phyloP scores from a whole-genome alignment of 2,329 filamentous ascomycete species.

The Pezicula carpinea region DNA sequence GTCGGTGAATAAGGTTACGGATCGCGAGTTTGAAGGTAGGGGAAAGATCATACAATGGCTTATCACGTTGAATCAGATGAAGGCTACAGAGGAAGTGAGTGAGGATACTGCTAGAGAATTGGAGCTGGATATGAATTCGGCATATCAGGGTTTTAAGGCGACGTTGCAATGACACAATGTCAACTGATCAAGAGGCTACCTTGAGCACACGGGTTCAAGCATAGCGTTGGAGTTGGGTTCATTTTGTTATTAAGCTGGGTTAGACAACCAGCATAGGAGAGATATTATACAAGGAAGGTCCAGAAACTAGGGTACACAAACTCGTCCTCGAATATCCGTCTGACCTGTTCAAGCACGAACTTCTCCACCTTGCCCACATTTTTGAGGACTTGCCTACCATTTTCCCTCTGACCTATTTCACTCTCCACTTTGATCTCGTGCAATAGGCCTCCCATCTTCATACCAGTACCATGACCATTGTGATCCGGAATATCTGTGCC shows the following conservation, averaged over 20 bases:
- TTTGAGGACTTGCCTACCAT: constrained; percentile 90
- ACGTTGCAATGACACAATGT: constrained; percentile 22
- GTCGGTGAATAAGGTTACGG: constrained; percentile 94
- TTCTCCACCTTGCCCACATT: constrained; percentile 98
- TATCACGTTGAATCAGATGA: constrained; percentile 97
- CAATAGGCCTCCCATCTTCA: constrained; percentile 67
- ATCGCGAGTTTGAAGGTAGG: constrained; percentile 88
- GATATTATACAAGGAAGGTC: constrained; percentile 77
- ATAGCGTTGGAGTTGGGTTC: constrained; percentile 17
- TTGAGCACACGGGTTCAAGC: constrained; percentile 3
- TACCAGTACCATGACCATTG: constrained; percentile 19
- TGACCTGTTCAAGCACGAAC: constrained; percentile 93
- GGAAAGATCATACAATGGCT: constrained; percentile 99
- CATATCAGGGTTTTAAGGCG: constrained; percentile 86
- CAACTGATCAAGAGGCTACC: not conserved
- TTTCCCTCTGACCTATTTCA: constrained; percentile 90
- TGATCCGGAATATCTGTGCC: constrained; percentile 25
- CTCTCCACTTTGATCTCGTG: constrained; percentile 96
- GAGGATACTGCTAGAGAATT: constrained; percentile 86
- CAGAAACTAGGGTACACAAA: constrained; percentile 98
- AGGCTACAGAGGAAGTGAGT: constrained; percentile 82
- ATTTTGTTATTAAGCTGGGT: not conserved
- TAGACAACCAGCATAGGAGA: not conserved
- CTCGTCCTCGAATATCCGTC: constrained; percentile 96
- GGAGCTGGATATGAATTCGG: constrained; percentile 88